These are phyloP conservation scores for Macadamia integrifolia DNA, from an alignment of 164 flowering plant species.

Conservation along the genomic window DNA sequence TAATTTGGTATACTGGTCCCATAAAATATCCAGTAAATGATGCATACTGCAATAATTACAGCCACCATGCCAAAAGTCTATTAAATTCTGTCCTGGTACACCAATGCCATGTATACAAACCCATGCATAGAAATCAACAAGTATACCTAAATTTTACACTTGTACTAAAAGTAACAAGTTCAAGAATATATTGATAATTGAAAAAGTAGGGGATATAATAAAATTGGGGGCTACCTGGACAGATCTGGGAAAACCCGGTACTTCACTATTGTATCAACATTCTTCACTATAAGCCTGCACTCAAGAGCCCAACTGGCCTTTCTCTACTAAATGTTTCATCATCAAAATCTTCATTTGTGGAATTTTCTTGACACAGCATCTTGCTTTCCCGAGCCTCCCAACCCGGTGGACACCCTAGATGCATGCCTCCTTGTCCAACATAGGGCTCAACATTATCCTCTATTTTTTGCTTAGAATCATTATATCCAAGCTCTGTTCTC, in stretches of 20 bases:
- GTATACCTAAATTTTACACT: neutral
- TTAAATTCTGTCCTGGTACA: neutral
- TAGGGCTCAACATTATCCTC: slow-evolving; percentile 33
- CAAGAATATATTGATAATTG: neutral
- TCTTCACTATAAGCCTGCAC: slow-evolving; percentile 36
- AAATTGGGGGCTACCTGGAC: slow-evolving; percentile 18
- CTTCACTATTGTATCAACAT: neutral
- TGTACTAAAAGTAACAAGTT: slow-evolving; percentile 7
- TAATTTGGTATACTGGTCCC: too few species aligned
- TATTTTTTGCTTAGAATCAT: slow-evolving; percentile 30
- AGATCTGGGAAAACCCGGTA: slow-evolving; percentile 6
- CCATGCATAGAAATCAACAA: neutral
- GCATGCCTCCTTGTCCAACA: slow-evolving; percentile 26
- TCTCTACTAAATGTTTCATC: slow-evolving; percentile 50
- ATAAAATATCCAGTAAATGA: neutral
- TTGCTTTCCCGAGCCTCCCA: slow-evolving; percentile 56
- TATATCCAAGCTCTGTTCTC: slow-evolving; percentile 27
- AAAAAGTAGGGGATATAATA: slow-evolving; percentile 1
- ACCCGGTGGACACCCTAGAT: slow-evolving; percentile 31
- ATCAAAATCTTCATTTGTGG: slow-evolving; percentile 72
- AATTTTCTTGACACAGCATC: slow-evolving; percentile 71
- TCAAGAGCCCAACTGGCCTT: slow-evolving; percentile 35
- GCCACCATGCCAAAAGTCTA: neutral
- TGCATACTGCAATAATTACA: neutral
- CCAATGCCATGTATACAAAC: neutral